Conservation (phyloP, 1,139 yeast species). For the Debaryomyces sp. region DNA sequence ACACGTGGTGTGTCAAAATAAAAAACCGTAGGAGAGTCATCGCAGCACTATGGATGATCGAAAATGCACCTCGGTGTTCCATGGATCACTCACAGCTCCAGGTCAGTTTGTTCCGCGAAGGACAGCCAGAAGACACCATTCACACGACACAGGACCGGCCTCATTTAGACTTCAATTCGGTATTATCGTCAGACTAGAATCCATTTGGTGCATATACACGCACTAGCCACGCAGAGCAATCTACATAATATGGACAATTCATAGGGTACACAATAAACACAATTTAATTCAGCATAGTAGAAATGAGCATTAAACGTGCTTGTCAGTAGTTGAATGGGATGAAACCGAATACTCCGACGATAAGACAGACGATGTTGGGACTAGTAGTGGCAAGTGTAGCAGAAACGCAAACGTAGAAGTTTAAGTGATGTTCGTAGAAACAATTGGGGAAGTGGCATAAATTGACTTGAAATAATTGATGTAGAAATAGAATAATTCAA, state of each 20-base stretch:
- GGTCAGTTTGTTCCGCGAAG: not conserved
- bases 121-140: not conserved
- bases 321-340: not conserved
- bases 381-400: not conserved
- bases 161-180: not conserved
- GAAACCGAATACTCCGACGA: not conserved
- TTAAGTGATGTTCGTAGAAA: too few species aligned
- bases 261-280: not conserved
- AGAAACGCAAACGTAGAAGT: not conserved
- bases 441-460: too few species aligned
- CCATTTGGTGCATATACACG: not conserved
- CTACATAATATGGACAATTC: not conserved
- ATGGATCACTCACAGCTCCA: not conserved
- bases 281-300: not conserved
- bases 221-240: not conserved
- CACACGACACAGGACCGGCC: not conserved
- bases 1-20: not conserved
- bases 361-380: too few species aligned
- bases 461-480: not conserved
- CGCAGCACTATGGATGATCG: not conserved
- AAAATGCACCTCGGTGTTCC: not conserved
- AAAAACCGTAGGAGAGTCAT: not conserved
- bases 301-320: not conserved
- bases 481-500: not conserved
- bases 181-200: not conserved